Evolutionary conservation across 257 asterid genomes (phyloP).

Genomic region (Fraxinus americana): DNA sequence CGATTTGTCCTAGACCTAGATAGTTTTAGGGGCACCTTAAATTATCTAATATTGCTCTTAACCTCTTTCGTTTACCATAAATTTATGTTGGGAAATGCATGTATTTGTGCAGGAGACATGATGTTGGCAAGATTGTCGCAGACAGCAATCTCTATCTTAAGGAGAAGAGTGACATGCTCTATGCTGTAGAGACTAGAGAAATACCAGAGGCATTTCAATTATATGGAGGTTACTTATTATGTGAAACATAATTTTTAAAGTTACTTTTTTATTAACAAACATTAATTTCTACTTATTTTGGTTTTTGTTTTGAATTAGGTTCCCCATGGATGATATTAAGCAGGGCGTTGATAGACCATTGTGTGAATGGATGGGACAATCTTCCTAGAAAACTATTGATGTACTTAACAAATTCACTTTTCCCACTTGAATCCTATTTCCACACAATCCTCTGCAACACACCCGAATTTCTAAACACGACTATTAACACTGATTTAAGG

Average conservation of each 20-base stretch:
- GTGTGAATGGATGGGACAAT: constrained; percentile 55
- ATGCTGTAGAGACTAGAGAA: constrained; percentile 46
- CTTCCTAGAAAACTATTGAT: constrained; percentile 61
- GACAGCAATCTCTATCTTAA: constrained; percentile 45
- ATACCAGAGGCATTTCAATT: constrained; percentile 50
- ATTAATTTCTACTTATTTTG: background rate
- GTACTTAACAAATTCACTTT: constrained; percentile 55
- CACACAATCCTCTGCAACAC: constrained; percentile 63
- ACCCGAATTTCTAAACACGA: constrained; percentile 43
- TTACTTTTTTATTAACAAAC: background rate
- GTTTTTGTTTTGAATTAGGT: constrained; percentile 37
- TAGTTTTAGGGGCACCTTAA: background rate
- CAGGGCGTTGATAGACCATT: constrained; percentile 52
- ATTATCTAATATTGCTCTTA: background rate
- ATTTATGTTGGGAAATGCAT: background rate
- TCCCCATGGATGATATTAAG: constrained; percentile 59
- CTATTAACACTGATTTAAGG: constrained; percentile 41
- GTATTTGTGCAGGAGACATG: constrained; percentile 36
- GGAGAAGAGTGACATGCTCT: constrained; percentile 30
- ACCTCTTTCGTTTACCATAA: background rate
- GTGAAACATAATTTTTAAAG: background rate
- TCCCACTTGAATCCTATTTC: constrained; percentile 58
- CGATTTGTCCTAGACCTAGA: no score
- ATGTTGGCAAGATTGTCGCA: constrained; percentile 38
- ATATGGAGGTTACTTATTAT: constrained; percentile 45